Percentiles rank a stretch among this genome's conserved stretches.
phyloP scores from a whole-genome alignment of 2,329 filamentous ascomycete genomes.

The Aspergillus sojae region DNA sequence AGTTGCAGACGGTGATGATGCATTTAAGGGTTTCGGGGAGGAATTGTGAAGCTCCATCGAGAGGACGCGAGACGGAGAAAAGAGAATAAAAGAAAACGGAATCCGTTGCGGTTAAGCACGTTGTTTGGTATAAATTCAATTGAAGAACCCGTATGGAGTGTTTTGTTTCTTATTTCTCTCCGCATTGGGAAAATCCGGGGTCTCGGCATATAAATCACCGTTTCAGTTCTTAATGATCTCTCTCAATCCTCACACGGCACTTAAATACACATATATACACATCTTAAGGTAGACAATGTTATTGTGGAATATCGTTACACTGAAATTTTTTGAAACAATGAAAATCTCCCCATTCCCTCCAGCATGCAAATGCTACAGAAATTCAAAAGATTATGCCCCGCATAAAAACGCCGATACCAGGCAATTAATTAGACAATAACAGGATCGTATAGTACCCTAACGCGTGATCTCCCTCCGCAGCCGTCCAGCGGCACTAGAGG shows the following conservation, averaged over 20 bases:
- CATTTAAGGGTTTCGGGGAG: constrained; percentile 22
- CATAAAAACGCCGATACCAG: constrained; percentile 14
- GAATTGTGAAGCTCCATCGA: constrained; percentile 32
- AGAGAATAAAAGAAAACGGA: constrained; percentile 6
- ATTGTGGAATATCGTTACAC: not conserved
- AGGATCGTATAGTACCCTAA: constrained; percentile 28
- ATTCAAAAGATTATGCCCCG: not conserved
- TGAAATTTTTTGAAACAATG: not conserved
- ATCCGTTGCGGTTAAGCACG: not conserved
- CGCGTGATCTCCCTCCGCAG: constrained; percentile 64
- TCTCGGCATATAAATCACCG: constrained; percentile 3
- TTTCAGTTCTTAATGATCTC: not conserved
- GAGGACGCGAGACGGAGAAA: not conserved
- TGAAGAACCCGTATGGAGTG: no score
- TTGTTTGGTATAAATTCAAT: not conserved
- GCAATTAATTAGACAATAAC: not conserved
- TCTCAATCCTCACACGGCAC: not conserved
- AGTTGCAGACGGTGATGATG: constrained; percentile 27
- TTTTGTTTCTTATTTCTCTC: constrained; percentile 17
- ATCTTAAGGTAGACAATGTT: not conserved
- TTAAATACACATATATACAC: not conserved
- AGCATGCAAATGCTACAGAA: not conserved
- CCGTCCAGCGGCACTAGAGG: constrained; percentile 63
- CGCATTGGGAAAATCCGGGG: constrained; percentile 28
- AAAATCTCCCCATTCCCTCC: not conserved